phyloP scores from a whole-genome alignment of 768 basidiomycete species.

The Kwoniella dejecticola region DNA sequence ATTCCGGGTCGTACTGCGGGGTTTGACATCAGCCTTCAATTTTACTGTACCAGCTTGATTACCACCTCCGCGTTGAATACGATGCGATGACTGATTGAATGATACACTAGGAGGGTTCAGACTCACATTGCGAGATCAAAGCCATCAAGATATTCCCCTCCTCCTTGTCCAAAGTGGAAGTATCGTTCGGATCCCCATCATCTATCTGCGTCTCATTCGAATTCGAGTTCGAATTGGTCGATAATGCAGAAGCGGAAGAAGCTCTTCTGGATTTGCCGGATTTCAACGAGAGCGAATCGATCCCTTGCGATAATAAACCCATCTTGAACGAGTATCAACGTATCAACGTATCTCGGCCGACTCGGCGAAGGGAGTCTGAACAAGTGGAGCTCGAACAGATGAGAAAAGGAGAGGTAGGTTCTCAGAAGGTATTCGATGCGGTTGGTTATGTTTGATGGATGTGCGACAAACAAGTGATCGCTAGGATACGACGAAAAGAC shows the following conservation, averaged over 20 bases:
- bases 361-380: no score
- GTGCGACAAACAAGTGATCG: no score
- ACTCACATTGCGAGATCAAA: slow-evolving; percentile 87
- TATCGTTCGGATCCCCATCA: slow-evolving; percentile 86
- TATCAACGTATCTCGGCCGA: no score
- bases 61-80: no score
- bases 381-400: no score
- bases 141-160: slow-evolving; percentile 87
- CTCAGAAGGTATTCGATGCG: no score
- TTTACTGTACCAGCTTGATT: no score
- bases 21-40: no score
- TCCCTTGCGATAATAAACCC: slow-evolving; percentile 33
- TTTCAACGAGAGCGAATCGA: slow-evolving; percentile 36
- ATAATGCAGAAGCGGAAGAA: slow-evolving; percentile 19
- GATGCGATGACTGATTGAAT: neutral
- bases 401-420: no score
- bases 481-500: no score
- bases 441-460: no score
- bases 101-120: neutral
- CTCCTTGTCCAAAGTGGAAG: slow-evolving; percentile 88
- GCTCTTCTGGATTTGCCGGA: slow-evolving; percentile 20
- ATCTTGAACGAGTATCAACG: slow-evolving; percentile 8
- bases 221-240: neutral
- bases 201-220: slow-evolving; percentile 64
- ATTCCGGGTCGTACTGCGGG: slow-evolving; percentile 71